Percentiles rank a stretch among this genome's conserved stretches.
phyloP scores from a whole-genome alignment of 1,284 basidiomycete genomes.

The Filobasidium uniguttulatum region DNA sequence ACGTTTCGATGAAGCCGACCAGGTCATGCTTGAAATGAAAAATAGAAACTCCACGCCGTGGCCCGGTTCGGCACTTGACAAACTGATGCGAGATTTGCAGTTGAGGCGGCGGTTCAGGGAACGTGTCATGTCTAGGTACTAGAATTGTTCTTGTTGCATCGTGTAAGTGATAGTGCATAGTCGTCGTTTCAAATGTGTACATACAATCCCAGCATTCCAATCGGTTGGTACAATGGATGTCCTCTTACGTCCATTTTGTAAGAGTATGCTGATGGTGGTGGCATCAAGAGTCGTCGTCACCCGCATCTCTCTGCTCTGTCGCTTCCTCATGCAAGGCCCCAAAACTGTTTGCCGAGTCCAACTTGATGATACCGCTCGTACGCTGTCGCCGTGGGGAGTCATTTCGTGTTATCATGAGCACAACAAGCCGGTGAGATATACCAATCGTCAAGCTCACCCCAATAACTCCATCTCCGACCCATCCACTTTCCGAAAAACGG shows the following conservation, averaged over 20 bases:
- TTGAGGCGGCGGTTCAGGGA: too few species aligned
- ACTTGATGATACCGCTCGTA: slow-evolving; percentile 56
- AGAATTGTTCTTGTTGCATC: too few species aligned
- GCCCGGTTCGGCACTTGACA: neutral
- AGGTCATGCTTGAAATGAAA: neutral
- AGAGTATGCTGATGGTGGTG: too few species aligned
- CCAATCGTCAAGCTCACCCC: slow-evolving; percentile 47
- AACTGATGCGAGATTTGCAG: neutral
- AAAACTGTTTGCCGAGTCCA: slow-evolving; percentile 54
- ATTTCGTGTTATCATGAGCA: neutral
- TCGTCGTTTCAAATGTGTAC: too few species aligned
- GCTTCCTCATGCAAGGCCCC: slow-evolving; percentile 27
- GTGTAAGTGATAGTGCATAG: too few species aligned
- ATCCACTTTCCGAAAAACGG: slow-evolving; percentile 79
- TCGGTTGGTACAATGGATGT: too few species aligned
- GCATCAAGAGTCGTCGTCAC: too few species aligned
- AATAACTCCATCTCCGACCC: slow-evolving; percentile 69
- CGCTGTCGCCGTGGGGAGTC: slow-evolving; percentile 37
- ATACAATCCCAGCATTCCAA: too few species aligned
- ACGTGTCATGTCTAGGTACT: too few species aligned
- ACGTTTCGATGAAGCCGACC: neutral
- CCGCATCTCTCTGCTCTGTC: too few species aligned
- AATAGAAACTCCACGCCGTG: neutral
- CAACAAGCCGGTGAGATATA: neutral
- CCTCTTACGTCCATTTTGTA: too few species aligned